A percentile compares a stretch with the other conserved stretches of the same genome.
phyloP scores from a whole-genome alignment of 2,329 filamentous ascomycete species.

The Rosellinia necatrix region DNA sequence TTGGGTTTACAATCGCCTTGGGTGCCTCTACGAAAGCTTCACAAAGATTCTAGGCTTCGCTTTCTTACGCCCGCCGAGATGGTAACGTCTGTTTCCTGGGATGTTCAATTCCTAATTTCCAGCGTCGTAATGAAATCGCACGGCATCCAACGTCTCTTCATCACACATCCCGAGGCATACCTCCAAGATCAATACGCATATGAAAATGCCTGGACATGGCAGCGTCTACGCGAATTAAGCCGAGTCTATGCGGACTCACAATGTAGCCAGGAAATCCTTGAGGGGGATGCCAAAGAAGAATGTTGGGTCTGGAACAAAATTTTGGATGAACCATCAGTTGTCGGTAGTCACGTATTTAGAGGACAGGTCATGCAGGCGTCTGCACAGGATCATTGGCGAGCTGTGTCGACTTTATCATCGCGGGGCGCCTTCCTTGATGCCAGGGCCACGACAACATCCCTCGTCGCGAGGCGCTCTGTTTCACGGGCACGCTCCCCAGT shows the following conservation, averaged over 20 bases:
- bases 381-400: conserved; percentile 44
- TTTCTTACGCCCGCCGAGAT: conserved; percentile 75
- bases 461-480: conserved; percentile 43
- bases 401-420: conserved; percentile 49
- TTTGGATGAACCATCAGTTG: conserved; percentile 61
- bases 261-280: conserved; percentile 54
- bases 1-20: conserved; percentile 69
- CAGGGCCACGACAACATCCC: conserved; percentile 43
- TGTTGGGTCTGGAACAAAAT: conserved; percentile 71
- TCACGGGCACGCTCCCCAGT: conserved; percentile 49
- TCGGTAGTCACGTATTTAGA: conserved; percentile 47
- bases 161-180: conserved; percentile 77
- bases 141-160: conserved; percentile 68
- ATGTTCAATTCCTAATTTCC: conserved; percentile 69
- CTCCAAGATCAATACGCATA: conserved; percentile 64
- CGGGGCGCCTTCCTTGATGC: conserved; percentile 34
- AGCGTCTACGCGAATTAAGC: conserved; percentile 65
- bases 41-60: conserved; percentile 72
- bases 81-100: conserved; percentile 73
- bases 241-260: conserved; percentile 57
- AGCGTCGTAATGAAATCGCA: conserved; percentile 74
- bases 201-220: conserved; percentile 71
- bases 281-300: conserved; percentile 65
- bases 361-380: conserved; percentile 50
- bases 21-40: conserved; percentile 77